phyloP scores from a whole-genome alignment of 371 early-diverging fungal species.

The Rhizopus arrhizus region DNA sequence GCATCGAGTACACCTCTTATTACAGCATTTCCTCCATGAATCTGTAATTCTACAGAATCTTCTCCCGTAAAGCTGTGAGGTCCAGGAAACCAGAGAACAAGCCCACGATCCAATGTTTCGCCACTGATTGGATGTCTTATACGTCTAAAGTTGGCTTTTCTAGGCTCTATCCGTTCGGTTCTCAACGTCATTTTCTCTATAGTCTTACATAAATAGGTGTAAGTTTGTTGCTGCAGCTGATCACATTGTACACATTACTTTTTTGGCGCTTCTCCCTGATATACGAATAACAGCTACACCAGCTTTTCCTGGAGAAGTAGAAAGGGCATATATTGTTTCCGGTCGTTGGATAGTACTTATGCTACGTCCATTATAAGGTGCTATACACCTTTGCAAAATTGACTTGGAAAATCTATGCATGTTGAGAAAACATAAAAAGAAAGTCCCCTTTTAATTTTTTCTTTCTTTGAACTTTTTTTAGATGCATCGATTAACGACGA shows the following conservation, averaged over 20 bases:
- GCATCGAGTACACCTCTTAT: slow-evolving; percentile 62
- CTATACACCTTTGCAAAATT: background rate
- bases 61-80: slow-evolving; percentile 84
- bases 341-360: slow-evolving; percentile 4
- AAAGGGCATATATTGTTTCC: slow-evolving; percentile 75
- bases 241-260: slow-evolving; percentile 33
- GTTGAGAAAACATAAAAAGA: background rate
- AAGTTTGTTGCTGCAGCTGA: background rate
- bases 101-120: slow-evolving; percentile 61
- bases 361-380: background rate
- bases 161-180: slow-evolving; percentile 30
- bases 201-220: slow-evolving; percentile 7
- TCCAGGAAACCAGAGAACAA: slow-evolving; percentile 71
- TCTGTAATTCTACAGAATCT: slow-evolving; percentile 78
- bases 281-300: slow-evolving; percentile 81
- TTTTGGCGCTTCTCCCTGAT: slow-evolving; percentile 64
- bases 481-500: background rate
- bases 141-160: slow-evolving; percentile 54
- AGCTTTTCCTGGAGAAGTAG: slow-evolving; percentile 76
- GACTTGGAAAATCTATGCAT: background rate
- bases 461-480: background rate
- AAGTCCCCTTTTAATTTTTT: background rate
- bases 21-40: slow-evolving; percentile 81
- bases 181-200: slow-evolving; percentile 21
- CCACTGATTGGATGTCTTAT: slow-evolving; percentile 54